Evolutionary conservation across 805 yeast species (phyloP).

Genomic region (Starmerella sp.): DNA sequence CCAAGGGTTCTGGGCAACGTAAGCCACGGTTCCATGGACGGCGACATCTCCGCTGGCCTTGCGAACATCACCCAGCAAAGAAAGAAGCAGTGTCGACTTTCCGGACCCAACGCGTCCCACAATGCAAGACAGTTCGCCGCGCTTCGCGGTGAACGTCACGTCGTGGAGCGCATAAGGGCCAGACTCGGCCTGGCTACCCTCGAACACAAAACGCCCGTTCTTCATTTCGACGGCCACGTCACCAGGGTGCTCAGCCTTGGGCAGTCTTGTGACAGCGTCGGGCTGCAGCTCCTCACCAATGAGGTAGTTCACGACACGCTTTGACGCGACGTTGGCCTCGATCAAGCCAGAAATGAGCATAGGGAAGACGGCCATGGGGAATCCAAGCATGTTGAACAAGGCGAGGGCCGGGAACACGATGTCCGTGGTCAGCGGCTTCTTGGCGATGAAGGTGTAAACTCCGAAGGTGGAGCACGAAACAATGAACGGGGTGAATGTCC

Average conservation of each 20-base stretch:
- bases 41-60: conserved; percentile 61
- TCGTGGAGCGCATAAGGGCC: conserved; percentile 49
- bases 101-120: conserved; percentile 90
- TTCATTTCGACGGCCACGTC: conserved; percentile 41
- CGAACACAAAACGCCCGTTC: conserved; percentile 37
- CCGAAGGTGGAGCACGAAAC: conserved; percentile 88
- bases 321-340: conserved; percentile 57
- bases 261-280: conserved; percentile 51
- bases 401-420: conserved; percentile 60
- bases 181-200: conserved; percentile 44
- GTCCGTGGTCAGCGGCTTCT: conserved; percentile 70
- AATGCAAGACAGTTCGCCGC: conserved; percentile 74
- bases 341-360: conserved; percentile 75
- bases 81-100: conserved; percentile 70
- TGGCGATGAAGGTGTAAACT: conserved; percentile 51
- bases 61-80: conserved; percentile 72
- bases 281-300: conserved; percentile 62
- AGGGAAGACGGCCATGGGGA: conserved; percentile 89
- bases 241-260: conserved; percentile 57
- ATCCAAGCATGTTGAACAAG: conserved; percentile 62
- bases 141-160: conserved; percentile 55
- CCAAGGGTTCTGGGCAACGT: conserved; percentile 90
- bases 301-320: conserved; percentile 61
- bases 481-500: conserved; percentile 77
- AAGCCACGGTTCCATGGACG: conserved; percentile 70